phyloP scores from a whole-genome alignment of 2,329 filamentous ascomycete species.

The Fusarium setosum region DNA sequence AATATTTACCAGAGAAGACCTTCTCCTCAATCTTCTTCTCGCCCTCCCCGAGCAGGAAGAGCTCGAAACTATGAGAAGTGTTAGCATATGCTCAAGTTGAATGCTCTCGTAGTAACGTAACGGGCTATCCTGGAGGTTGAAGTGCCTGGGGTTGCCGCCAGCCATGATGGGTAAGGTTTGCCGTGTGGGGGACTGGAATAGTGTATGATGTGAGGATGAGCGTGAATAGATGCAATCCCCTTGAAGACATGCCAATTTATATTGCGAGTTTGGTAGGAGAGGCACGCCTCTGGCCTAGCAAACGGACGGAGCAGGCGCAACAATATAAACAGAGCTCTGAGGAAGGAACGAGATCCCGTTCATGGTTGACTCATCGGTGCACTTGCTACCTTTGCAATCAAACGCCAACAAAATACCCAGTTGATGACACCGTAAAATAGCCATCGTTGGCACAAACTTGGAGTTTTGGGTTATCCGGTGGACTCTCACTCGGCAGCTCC shows the following conservation, averaged over 20 bases:
- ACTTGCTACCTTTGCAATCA: background rate
- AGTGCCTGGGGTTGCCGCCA: constrained; percentile 52
- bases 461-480: no score
- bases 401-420: background rate
- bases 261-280: background rate
- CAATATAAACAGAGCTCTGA: background rate
- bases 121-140: constrained; percentile 51
- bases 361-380: background rate
- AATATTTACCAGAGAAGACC: constrained; percentile 84
- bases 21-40: constrained; percentile 95
- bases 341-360: background rate
- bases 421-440: no score
- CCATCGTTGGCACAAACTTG: background rate
- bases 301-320: background rate
- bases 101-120: constrained; percentile 42
- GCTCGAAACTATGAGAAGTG: constrained; percentile 77
- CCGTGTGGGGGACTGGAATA: background rate
- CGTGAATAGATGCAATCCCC: background rate
- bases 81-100: constrained; percentile 33
- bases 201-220: background rate
- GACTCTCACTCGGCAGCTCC: no score
- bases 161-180: constrained; percentile 43
- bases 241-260: background rate
- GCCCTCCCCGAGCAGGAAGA: constrained; percentile 86
- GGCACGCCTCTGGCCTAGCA: constrained; percentile 17